Evolutionary conservation across 73 alveolate species (phyloP).

Genomic region (Durusdinium trenchii): DNA sequence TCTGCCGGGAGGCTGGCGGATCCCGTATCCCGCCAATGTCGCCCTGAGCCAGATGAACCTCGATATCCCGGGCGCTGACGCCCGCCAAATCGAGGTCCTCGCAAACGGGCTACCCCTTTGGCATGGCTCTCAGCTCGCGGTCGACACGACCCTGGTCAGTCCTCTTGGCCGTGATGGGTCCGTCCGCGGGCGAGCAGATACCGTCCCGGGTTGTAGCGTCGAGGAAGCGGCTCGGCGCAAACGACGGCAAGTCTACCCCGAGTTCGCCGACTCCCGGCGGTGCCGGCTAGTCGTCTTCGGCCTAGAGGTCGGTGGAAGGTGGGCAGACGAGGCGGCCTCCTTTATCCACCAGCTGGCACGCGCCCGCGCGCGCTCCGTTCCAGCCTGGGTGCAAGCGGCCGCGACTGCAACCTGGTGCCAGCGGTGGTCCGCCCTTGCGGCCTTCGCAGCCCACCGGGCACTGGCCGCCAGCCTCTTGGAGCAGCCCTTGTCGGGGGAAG

Average conservation of each 20-base stretch:
- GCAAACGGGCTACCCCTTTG: constrained; percentile 32
- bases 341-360: not conserved
- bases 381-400: not conserved
- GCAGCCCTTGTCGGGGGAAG: not conserved
- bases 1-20: constrained; percentile 66
- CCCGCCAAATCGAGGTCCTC: not conserved
- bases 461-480: not conserved
- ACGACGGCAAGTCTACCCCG: constrained; percentile 13
- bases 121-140: constrained; percentile 36
- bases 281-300: not conserved
- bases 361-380: not conserved
- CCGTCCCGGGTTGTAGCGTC: not conserved
- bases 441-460: not conserved
- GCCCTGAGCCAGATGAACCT: constrained; percentile 9
- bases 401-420: not conserved
- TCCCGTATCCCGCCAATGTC: not conserved
- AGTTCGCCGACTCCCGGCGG: too few species aligned
- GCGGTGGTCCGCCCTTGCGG: not conserved
- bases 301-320: not conserved
- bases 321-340: not conserved
- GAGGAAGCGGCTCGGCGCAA: not conserved
- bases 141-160: constrained; percentile 50
- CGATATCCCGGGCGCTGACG: not conserved
- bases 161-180: not conserved
- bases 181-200: not conserved